Percentiles rank a stretch among this genome's conserved stretches.
phyloP scores from a whole-genome alignment of 495 filamentous ascomycete species.

The Tuber indicum region DNA sequence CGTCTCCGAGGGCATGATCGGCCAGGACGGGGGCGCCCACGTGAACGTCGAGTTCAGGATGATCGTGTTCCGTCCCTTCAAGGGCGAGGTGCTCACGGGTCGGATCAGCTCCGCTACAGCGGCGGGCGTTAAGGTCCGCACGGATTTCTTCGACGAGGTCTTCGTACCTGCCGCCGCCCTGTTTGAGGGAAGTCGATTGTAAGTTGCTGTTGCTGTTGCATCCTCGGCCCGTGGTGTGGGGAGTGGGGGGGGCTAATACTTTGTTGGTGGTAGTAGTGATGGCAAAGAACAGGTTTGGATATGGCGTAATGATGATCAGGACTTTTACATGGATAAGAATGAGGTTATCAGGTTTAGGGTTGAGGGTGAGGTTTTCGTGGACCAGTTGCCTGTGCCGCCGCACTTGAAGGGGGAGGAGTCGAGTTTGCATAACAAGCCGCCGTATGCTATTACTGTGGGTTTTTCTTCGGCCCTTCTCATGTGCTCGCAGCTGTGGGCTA shows the following conservation, averaged over 20 bases:
- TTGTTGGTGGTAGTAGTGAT: constrained; percentile 47
- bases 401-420: constrained; percentile 37
- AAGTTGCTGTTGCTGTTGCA: constrained; percentile 39
- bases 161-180: constrained; percentile 65
- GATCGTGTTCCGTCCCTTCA: constrained; percentile 91
- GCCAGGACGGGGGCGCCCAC: constrained; percentile 83
- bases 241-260: constrained; percentile 28
- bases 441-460: constrained; percentile 38
- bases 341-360: constrained; percentile 82
- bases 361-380: constrained; percentile 77
- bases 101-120: constrained; percentile 65
- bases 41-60: constrained; percentile 91
- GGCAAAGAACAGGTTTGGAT: constrained; percentile 69
- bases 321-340: constrained; percentile 77
- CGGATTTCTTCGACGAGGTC: constrained; percentile 89
- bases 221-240: too few species aligned
- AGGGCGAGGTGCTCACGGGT: constrained; percentile 78
- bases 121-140: constrained; percentile 74
- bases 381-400: constrained; percentile 61
- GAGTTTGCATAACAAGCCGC: constrained; percentile 39
- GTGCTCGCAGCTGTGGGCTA: not conserved
- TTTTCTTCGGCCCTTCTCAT: not conserved
- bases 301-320: constrained; percentile 65
- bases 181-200: constrained; percentile 68
- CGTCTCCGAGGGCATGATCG: constrained; percentile 85